Base-by-base conservation (phyloP, 1,284 basidiomycete species). In the Apiotrichum porosum region DNA sequence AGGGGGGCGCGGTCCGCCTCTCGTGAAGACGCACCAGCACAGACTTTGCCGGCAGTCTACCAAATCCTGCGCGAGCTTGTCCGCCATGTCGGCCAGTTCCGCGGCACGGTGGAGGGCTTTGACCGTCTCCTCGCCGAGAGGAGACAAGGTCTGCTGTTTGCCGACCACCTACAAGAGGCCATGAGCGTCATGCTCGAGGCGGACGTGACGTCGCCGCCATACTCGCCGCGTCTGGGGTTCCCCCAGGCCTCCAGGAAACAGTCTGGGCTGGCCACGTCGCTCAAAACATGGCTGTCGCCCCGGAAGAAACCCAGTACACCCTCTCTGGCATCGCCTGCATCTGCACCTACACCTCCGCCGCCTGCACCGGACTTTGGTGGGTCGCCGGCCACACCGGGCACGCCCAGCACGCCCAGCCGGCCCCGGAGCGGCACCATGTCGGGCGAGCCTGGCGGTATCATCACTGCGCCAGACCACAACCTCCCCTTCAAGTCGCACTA, bases 161-260 rank as follows among this genome's bases (percentile, higher is more conserved):
- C 86, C 2, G 93, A 97, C 71, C 93, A 94, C 65, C 74, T 97
- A 26, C 88, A 84, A 17, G 94, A 97, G 62, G 93, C 92, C 2
- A 77, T 97, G 57, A 85, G 78, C 38, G 76, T 88, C 37, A 79
- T 79, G 31, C 73, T 89, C 44, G 85, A 44, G 19, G 24, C 47
- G 4, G 36, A 44, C 18, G 35, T 31, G 19, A 21, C 32, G 21
- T 37, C 39, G 22, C 43, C 39, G 21, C 40, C 34, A 34, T 34
- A 31, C 19, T 41, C 38, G 9, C 45, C 45, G 1, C n/a, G n/a
- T n/a, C n/a, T n/a, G n/a, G n/a, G n/a, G n/a, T 15, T 18, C n/a
- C 22, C 32, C n/a, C 23, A 21, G 14, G 43, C 54, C 2, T 55
- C 50, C n/a, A 44, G 24, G 13, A 30, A 43, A 21, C 24, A 6